phyloP scores from a whole-genome alignment of 768 basidiomycete species.

The Trametes cingulata region DNA sequence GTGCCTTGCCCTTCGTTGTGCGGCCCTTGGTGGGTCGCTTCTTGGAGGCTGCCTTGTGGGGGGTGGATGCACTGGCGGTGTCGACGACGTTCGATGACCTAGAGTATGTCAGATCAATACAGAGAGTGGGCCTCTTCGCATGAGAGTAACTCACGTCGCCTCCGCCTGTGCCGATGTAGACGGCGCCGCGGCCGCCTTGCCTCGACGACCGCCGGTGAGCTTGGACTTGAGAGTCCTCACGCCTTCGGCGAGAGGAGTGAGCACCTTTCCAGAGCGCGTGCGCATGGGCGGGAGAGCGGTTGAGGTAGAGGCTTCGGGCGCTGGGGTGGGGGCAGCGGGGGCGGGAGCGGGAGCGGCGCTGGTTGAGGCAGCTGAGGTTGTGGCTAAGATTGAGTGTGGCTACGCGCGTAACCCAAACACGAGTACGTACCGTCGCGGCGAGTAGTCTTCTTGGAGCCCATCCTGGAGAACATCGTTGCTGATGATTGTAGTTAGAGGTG shows the following conservation, averaged over 20 bases:
- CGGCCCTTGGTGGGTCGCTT: neutral
- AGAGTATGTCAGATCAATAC: neutral
- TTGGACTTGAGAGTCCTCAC: constrained; percentile 3
- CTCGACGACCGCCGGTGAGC: neutral
- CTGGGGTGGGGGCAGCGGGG: neutral
- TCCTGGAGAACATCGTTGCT: constrained; percentile 2
- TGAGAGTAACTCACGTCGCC: neutral
- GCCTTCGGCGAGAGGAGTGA: neutral
- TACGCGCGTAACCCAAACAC: neutral
- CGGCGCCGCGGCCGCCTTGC: neutral
- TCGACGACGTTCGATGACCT: neutral
- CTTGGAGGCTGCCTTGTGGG: neutral
- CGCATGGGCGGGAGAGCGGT: neutral
- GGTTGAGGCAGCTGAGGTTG: neutral
- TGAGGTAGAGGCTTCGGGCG: neutral
- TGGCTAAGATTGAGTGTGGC: constrained; percentile 1
- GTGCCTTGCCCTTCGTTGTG: neutral
- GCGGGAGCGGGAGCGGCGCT: neutral
- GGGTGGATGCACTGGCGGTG: neutral
- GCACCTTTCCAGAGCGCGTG: constrained; percentile 7
- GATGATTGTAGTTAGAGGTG: neutral
- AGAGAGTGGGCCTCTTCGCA: too few species aligned
- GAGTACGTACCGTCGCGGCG: neutral
- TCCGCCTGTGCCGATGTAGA: neutral
- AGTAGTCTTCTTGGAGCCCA: constrained; percentile 2